Percentiles rank a stretch among this genome's conserved stretches.
These are phyloP conservation scores for Diutina scorzettiae DNA, from an alignment of 1,139 yeast genomes.

Conservation along the genomic window DNA sequence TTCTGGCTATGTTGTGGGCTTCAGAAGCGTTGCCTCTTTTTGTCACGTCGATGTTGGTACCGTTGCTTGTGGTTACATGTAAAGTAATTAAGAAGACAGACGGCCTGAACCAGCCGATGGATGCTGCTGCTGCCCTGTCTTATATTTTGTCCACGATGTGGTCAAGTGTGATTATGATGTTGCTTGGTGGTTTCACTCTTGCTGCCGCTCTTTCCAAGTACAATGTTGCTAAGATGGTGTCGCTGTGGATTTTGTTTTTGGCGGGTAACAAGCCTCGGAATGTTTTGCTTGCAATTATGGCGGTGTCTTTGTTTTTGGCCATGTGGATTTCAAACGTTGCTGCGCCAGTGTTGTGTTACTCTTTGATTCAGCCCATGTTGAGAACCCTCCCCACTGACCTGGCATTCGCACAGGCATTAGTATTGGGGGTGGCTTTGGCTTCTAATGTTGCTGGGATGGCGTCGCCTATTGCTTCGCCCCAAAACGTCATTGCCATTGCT, in stretches of 20 bases:
- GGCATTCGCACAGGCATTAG: conserved; percentile 69
- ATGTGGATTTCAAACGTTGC: conserved; percentile 98
- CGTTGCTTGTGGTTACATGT: conserved; percentile 63
- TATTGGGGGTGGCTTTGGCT: conserved; percentile 83
- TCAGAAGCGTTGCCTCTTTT: conserved; percentile 85
- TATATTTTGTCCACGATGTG: conserved; percentile 82
- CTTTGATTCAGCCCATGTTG: conserved; percentile 79
- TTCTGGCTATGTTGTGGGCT: conserved; percentile 84
- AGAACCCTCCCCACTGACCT: conserved; percentile 73
- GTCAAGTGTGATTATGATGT: conserved; percentile 83
- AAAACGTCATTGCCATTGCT: conserved; percentile 80
- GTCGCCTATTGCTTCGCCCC: conserved; percentile 93
- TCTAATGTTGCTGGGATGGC: conserved; percentile 94
- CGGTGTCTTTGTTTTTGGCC: conserved; percentile 70
- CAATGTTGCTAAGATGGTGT: conserved; percentile 73
- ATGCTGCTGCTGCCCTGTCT: conserved; percentile 58
- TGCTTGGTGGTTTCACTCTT: conserved; percentile 85
- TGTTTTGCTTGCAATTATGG: conserved; percentile 70
- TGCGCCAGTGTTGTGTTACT: conserved; percentile 84
- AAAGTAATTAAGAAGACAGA: conserved; percentile 52
- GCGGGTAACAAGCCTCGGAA: conserved; percentile 82
- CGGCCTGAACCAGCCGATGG: conserved; percentile 35
- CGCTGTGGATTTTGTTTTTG: conserved; percentile 65
- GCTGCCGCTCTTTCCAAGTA: conserved; percentile 92
- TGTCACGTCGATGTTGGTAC: conserved; percentile 72